A percentile compares a stretch with the other conserved stretches of the same genome.
Evolutionary conservation across 108 stramenopile genomes (phyloP).

Genomic region (Skeletonema menzelii): DNA sequence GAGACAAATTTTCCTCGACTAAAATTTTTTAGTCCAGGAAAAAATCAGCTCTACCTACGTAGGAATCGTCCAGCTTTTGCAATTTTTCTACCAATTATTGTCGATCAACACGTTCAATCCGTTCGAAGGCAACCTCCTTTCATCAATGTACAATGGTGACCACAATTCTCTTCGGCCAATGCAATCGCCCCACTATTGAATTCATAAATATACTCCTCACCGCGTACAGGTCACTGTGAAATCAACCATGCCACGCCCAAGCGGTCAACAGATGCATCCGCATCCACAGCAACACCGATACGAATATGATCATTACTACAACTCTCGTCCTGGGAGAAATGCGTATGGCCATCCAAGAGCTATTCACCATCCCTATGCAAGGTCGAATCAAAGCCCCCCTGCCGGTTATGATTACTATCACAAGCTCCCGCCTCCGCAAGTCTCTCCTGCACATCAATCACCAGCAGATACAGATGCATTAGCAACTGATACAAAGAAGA

Average conservation of each 20-base stretch:
- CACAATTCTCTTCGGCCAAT: neutral
- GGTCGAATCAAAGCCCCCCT: neutral
- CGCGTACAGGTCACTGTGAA: neutral
- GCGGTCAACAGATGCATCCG: neutral
- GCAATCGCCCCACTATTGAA: neutral
- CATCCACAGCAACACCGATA: neutral
- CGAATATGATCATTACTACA: neutral
- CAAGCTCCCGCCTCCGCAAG: neutral
- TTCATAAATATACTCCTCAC: neutral
- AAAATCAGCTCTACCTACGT: no score
- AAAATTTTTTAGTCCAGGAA: neutral
- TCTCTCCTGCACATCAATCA: neutral
- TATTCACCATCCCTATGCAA: neutral
- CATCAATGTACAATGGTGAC: neutral
- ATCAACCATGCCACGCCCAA: neutral
- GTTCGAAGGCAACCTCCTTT: no score
- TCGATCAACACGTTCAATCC: no score
- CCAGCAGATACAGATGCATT: neutral
- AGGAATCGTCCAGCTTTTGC: neutral
- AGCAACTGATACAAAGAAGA: conserved; percentile 10
- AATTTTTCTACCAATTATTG: no score
- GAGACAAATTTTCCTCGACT: neutral
- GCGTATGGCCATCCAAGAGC: neutral
- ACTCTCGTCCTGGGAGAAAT: neutral
- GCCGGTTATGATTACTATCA: neutral